phyloP scores from a whole-genome alignment of 257 asterid genomes.

The Voacanga thouarsii region DNA sequence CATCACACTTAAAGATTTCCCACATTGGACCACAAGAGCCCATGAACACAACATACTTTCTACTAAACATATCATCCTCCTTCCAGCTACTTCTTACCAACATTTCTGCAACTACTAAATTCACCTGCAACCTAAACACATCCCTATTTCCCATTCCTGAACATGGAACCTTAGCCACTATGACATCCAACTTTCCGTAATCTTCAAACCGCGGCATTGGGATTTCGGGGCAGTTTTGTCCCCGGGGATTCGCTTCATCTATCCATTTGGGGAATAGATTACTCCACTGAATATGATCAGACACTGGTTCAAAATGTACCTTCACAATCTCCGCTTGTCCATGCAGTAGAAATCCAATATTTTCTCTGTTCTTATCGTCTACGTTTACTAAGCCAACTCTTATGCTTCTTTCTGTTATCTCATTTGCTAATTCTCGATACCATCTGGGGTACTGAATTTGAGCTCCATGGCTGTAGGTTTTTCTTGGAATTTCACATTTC shows the following conservation, averaged over 20 bases:
- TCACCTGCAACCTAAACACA: conserved; percentile 72
- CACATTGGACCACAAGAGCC: conserved; percentile 65
- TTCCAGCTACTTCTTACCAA: conserved; percentile 46
- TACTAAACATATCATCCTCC: conserved; percentile 8
- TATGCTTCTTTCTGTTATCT: conserved; percentile 14
- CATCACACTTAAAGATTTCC: conserved; percentile 82
- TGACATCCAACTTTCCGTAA: conserved; percentile 45
- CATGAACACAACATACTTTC: conserved; percentile 49
- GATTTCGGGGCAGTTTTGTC: conserved; percentile 46
- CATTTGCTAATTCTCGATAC: conserved; percentile 16
- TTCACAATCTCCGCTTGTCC: conserved; percentile 15
- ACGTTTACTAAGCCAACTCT: conserved; percentile 31
- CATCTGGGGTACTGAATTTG: conserved; percentile 20
- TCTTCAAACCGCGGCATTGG: conserved; percentile 55
- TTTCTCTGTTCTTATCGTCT: conserved; percentile 5
- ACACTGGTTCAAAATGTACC: conserved; percentile 33
- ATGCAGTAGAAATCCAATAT: neutral
- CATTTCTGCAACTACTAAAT: conserved; percentile 65
- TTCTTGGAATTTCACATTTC: conserved; percentile 1
- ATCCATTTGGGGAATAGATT: conserved; percentile 59
- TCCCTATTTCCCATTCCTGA: conserved; percentile 38
- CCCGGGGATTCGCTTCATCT: conserved; percentile 22
- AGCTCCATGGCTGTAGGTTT: neutral
- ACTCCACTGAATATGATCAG: conserved; percentile 39
- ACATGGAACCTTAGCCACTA: conserved; percentile 55